Conservation (phyloP, 306 rosid species). For the Vigna reflexopilosa region DNA sequence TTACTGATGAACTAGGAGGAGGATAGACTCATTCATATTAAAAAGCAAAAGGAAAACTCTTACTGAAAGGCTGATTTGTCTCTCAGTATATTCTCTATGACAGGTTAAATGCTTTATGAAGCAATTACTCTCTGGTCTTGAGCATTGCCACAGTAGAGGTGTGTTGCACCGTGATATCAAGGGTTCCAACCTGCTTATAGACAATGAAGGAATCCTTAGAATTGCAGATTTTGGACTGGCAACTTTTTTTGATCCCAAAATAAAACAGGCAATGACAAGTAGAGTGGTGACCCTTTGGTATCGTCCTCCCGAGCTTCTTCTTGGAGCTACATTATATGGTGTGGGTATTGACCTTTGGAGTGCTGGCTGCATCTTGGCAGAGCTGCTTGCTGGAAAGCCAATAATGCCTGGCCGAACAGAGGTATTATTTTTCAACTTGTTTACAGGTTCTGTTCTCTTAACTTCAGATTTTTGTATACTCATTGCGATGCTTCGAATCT, state of each 20-base stretch:
- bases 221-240: conserved; percentile 99
- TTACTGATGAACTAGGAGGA: conserved; percentile 11
- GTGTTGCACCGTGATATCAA: conserved; percentile 97
- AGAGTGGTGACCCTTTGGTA: conserved; percentile 99
- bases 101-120: conserved; percentile 98
- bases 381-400: conserved; percentile 97
- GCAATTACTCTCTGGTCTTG: conserved; percentile 95
- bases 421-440: conserved; percentile 61
- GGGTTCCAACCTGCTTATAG: conserved; percentile 95
- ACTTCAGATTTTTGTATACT: conserved; percentile 30
- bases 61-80: conserved; percentile 50
- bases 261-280: conserved; percentile 88
- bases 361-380: conserved; percentile 98
- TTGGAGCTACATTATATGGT: conserved; percentile 88
- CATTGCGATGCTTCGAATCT: conserved; percentile 31
- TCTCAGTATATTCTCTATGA: conserved; percentile 55
- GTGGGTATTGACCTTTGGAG: conserved; percentile 95
- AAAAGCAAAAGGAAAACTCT: conserved; percentile 24
- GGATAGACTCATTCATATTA: conserved; percentile 10
- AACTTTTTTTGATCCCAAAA: conserved; percentile 68
- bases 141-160: conserved; percentile 94
- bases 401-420: conserved; percentile 98
- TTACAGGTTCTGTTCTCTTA: conserved; percentile 26
- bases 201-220: conserved; percentile 86
- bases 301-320: conserved; percentile 97